Evolutionary conservation across 2,329 filamentous ascomycete species (phyloP), one percentile per base, ranked within the genome.

Genomic region (Colletotrichum euphorbiae): DNA sequence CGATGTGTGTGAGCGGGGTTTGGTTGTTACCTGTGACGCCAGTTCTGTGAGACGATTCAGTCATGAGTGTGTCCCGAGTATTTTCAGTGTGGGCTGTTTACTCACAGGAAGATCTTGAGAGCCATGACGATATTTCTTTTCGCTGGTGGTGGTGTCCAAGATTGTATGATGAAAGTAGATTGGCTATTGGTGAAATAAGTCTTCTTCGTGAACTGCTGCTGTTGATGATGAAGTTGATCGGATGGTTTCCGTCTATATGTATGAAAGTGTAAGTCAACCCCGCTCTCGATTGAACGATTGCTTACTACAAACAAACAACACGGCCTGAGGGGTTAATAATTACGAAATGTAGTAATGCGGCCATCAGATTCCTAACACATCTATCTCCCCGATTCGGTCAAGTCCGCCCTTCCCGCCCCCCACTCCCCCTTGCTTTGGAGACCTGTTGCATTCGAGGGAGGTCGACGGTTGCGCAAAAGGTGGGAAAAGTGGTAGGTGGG

Each of bases 101-200:
- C 80, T 77, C 70, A 82, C 80, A 83, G 70, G 59, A 83, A 81
- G 21, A 83, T 74, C 67, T 81, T 83, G 21, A 77, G 72, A 48
- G 77, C 71, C 81, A 83, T 83, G 17, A 62, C 73, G 55, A 12
- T 19, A 4, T 2, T 4, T 19, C 2, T 12, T 12, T n/a, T n/a
- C n/a, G n/a, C n/a, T n/a, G n/a, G n/a, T 38, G 11, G 36, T 38
- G 7, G 28, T 8, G 7, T 38, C 36, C 15, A 38, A 8, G 31
- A 9, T 28, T 56, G 46, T 55, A 50, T n/a, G 17, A n/a, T n/a
- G n/a, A n/a, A 40, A 19, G 24, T 38, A 12, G 4, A 19, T 38
- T 3, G 13, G 6, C 28, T 28, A 4, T 28, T 28, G 28, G 4
- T 8, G 28, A 28, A 28, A 28, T 7, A 7, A 1, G n/a, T 6